Base-by-base conservation (phyloP, 2,329 filamentous ascomycete genomes). In the Fusarium buharicum region DNA sequence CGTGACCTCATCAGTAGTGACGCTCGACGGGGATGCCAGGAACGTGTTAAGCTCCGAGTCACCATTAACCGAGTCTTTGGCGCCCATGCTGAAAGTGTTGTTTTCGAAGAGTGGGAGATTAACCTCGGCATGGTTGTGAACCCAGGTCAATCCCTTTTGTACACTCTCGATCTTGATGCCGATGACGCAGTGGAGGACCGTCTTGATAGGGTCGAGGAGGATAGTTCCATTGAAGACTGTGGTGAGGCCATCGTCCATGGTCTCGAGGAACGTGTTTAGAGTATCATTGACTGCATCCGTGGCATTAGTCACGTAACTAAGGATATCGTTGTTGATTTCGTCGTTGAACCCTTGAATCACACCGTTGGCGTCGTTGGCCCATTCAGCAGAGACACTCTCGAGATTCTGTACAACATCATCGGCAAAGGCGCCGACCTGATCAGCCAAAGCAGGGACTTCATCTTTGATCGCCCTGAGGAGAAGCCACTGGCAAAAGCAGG, bases 131-230 rank as follows among this genome's bases (percentile, higher is more conserved):
- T 98, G 81, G 66, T 98, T 89, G 70, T 91, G 86, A 11, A 97
- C 90, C 94, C 94, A 99, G 1, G 91, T 96, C n/a, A 98, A 82
- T 12, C 90, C 95, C 72, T 90, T 89, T 74, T 98, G 87, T 64
- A 99, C 86, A 18, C 88, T 85, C 66, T 91, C 87, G 62, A 98
- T 84, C 80, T 98, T 98, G 71, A 96, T 82, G 8, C 89, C 87
- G 64, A 98, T 86, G n/a, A 98, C 82, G 72, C 95, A 98, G 72
- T 91, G 85, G 62, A 97, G 84, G 30, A 97, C 86, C 38, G 91
- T 89, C 70, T 87, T 82, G 70, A 97, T 88, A 0, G 93, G 91
- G 24, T 89, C 85, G 64, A 92, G 85, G 38, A 97, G 87, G 37
- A 93, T 78, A 0, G 94, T 97, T 41, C 87, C 88, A 46, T 92